Evolutionary conservation across 202 grass and related monocot genomes (phyloP).

Genomic region (Brachypodium distachyon): DNA sequence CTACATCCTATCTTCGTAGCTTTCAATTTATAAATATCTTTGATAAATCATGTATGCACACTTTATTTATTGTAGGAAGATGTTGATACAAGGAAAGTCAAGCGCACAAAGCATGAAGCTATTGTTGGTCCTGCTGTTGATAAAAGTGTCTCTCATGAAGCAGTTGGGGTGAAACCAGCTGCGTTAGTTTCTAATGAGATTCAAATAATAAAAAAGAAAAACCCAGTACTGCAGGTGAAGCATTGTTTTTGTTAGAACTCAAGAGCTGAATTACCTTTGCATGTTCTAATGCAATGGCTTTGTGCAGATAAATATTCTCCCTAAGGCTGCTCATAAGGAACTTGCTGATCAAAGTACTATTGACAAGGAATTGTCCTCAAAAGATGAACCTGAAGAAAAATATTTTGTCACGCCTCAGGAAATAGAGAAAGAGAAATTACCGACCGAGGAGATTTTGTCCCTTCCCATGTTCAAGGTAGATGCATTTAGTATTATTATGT

Average conservation of each 20-base stretch:
- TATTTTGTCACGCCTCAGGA: constrained; percentile 55
- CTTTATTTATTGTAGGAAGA: constrained; percentile 50
- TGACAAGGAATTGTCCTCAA: constrained; percentile 28
- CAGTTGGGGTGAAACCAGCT: constrained; percentile 71
- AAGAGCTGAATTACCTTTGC: neutral
- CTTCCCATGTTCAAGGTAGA: constrained; percentile 96
- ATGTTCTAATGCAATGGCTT: constrained; percentile 9
- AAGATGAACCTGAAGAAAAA: constrained; percentile 41
- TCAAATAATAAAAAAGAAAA: constrained; percentile 88
- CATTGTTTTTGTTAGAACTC: constrained; percentile 7
- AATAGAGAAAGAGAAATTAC: constrained; percentile 74
- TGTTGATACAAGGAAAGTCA: constrained; percentile 39
- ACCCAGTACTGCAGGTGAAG: constrained; percentile 67
- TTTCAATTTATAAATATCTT: constrained; percentile 1
- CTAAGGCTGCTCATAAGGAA: constrained; percentile 43
- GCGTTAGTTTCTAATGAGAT: constrained; percentile 68
- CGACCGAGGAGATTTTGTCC: constrained; percentile 80
- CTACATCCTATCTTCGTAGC: neutral
- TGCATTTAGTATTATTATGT: neutral
- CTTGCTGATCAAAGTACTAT: constrained; percentile 13
- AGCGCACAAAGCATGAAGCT: constrained; percentile 50
- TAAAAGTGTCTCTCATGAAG: constrained; percentile 78
- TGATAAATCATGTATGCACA: neutral
- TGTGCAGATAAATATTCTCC: constrained; percentile 75
- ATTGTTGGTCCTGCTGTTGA: constrained; percentile 93